Evolutionary conservation across 208 protist species (phyloP).

Genomic region (Acanthamoeba divionensis): DNA sequence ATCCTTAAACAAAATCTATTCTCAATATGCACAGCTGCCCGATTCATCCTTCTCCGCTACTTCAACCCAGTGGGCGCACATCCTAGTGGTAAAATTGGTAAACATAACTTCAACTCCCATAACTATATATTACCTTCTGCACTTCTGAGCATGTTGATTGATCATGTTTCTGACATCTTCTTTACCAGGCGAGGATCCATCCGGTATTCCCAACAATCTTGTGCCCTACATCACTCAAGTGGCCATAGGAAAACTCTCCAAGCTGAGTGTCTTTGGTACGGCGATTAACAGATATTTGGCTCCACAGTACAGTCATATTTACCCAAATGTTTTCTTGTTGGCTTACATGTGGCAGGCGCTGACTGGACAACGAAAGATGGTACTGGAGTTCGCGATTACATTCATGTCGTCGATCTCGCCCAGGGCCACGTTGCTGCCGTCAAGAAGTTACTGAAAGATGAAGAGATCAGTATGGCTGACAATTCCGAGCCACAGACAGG

Average conservation of each 20-base stretch:
- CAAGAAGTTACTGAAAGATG: conserved; percentile 52
- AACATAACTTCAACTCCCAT: no score
- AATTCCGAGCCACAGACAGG: not conserved
- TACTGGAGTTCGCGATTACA: conserved; percentile 95
- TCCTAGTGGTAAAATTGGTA: conserved; percentile 91
- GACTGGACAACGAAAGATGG: conserved; percentile 94
- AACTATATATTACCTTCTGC: no score
- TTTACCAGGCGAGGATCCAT: conserved; percentile 76
- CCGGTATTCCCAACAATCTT: conserved; percentile 93
- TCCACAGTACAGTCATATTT: not conserved
- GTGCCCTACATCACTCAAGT: conserved; percentile 93
- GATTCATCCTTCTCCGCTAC: conserved; percentile 92
- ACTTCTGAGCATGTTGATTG: conserved; percentile 91
- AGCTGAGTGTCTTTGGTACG: conserved; percentile 56
- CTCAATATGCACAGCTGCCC: conserved; percentile 18
- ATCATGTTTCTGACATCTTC: no score
- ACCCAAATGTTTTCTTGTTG: conserved; percentile 67
- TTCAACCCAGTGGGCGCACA: conserved; percentile 97
- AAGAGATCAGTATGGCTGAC: not conserved
- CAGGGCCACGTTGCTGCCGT: conserved; percentile 91
- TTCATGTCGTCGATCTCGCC: conserved; percentile 97
- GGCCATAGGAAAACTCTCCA: conserved; percentile 1
- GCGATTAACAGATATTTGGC: not conserved
- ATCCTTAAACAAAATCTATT: not conserved
- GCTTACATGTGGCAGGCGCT: conserved; percentile 93